phyloP scores from a whole-genome alignment of 2,329 filamentous ascomycete genomes.

The Rutstroemia sp. region DNA sequence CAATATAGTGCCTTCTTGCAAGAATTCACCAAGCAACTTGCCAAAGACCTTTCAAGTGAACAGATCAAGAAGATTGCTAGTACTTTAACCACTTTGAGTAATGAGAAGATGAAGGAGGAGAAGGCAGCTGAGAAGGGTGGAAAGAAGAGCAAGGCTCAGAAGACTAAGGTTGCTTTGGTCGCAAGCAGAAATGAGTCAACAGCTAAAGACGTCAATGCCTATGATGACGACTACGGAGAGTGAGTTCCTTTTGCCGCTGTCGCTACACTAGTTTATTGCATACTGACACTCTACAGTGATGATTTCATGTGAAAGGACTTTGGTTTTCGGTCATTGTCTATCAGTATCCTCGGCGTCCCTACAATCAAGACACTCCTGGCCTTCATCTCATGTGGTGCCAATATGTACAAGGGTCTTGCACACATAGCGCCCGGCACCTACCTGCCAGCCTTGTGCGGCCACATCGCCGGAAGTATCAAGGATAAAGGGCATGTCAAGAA shows the following conservation, averaged over 20 bases:
- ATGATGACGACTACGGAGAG: slow-evolving; percentile 84
- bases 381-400: not conserved
- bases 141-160: slow-evolving; percentile 95
- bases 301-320: slow-evolving; percentile 60
- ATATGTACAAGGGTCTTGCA: not conserved
- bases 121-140: slow-evolving; percentile 87
- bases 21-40: slow-evolving; percentile 81
- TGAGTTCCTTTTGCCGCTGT: slow-evolving; percentile 41
- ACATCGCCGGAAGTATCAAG: no score
- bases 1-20: slow-evolving; percentile 87
- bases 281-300: slow-evolving; percentile 40
- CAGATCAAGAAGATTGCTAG: slow-evolving; percentile 96
- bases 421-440: no score
- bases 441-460: no score
- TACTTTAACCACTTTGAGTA: slow-evolving; percentile 78
- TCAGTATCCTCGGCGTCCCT: not conserved
- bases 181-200: slow-evolving; percentile 49
- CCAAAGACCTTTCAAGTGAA: slow-evolving; percentile 79
- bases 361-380: not conserved
- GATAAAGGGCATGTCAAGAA: no score
- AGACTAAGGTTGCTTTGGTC: slow-evolving; percentile 83
- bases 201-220: slow-evolving; percentile 64
- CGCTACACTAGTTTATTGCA: not conserved
- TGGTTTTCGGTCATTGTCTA: not conserved
- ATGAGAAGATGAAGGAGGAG: slow-evolving; percentile 99